Percentiles rank a stretch among this genome's conserved stretches.
Conservation (phyloP, 2,329 filamentous ascomycete genomes). For the Colletotrichum australisinense region DNA sequence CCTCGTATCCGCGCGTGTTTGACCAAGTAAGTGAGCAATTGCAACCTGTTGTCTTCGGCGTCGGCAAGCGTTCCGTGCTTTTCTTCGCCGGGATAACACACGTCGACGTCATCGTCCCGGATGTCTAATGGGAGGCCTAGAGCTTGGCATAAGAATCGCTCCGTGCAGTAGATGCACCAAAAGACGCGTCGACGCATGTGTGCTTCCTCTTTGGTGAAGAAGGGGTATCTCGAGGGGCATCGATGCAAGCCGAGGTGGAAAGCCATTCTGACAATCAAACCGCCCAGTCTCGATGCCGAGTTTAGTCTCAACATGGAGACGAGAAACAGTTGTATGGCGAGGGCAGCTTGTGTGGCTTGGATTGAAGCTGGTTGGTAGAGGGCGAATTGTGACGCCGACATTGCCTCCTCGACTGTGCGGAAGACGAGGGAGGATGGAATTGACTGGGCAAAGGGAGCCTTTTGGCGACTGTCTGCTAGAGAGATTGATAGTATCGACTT, state of each 20-base stretch:
- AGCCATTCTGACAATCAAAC: conserved; percentile 64
- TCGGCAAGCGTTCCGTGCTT: conserved; percentile 46
- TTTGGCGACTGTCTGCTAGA: conserved; percentile 62
- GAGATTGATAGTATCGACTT: conserved; percentile 65
- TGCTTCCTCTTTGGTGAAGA: conserved; percentile 59
- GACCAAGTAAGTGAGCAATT: conserved; percentile 52
- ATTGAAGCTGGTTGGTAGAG: conserved; percentile 60
- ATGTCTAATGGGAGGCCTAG: conserved; percentile 66
- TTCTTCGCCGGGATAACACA: conserved; percentile 64
- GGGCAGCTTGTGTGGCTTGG: conserved; percentile 59
- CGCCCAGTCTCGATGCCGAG: conserved; percentile 66
- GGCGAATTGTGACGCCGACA: conserved; percentile 59
- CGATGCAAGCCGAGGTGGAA: conserved; percentile 70
- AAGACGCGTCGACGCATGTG: conserved; percentile 64
- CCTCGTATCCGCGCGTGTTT: conserved; percentile 62
- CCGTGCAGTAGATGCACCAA: conserved; percentile 67
- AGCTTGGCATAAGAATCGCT: conserved; percentile 66
- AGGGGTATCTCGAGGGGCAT: conserved; percentile 63
- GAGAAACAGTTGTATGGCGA: conserved; percentile 65
- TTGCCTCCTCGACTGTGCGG: conserved; percentile 59
- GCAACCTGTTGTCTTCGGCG: conserved; percentile 43
- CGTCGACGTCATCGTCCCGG: conserved; percentile 67
- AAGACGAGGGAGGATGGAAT: conserved; percentile 59
- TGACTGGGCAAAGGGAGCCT: conserved; percentile 38
- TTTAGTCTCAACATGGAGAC: conserved; percentile 67